These are phyloP conservation scores for Ophiocordyceps camponoti-saundersi DNA, from an alignment of 2,329 filamentous ascomycete species.

Conservation along the genomic window DNA sequence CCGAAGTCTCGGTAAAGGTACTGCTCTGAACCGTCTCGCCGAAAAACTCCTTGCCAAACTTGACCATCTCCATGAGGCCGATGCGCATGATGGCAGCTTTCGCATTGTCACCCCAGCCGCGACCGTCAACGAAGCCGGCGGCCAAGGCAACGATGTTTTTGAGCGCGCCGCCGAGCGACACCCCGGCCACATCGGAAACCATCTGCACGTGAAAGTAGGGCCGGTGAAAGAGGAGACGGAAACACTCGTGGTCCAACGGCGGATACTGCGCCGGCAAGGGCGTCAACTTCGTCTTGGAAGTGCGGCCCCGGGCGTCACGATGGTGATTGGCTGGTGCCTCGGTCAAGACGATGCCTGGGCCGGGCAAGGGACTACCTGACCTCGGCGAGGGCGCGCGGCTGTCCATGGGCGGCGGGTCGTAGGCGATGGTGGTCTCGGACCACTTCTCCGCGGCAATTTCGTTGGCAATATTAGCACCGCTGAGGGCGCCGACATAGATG, in stretches of 20 bases:
- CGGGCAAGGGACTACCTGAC: slow-evolving; percentile 21
- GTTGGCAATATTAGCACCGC: slow-evolving; percentile 87
- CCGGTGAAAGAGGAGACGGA: slow-evolving; percentile 79
- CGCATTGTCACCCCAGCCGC: slow-evolving; percentile 95
- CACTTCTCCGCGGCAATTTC: slow-evolving; percentile 94
- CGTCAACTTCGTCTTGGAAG: slow-evolving; percentile 52
- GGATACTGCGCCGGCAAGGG: slow-evolving; percentile 71
- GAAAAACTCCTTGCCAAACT: slow-evolving; percentile 91
- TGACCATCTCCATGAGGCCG: slow-evolving; percentile 89
- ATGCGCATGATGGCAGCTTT: slow-evolving; percentile 98
- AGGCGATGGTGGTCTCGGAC: slow-evolving; percentile 92
- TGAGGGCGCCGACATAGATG: slow-evolving; percentile 93
- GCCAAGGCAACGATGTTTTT: slow-evolving; percentile 96
- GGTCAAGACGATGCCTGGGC: slow-evolving; percentile 31
- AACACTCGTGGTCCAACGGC: slow-evolving; percentile 66
- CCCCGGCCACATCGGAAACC: slow-evolving; percentile 88
- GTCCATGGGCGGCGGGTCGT: slow-evolving; percentile 81
- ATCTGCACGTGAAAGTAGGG: slow-evolving; percentile 96
- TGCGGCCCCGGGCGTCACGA: slow-evolving; percentile 50
- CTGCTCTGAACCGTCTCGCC: slow-evolving; percentile 59
- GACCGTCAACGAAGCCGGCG: slow-evolving; percentile 85
- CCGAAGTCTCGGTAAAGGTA: slow-evolving; percentile 95
- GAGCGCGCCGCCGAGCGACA: slow-evolving; percentile 82
- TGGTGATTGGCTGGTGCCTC: slow-evolving; percentile 42
- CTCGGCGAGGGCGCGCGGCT: slow-evolving; percentile 50